Conservation (phyloP, 202 grass and related monocot species). For the Brachypodium distachyon region DNA sequence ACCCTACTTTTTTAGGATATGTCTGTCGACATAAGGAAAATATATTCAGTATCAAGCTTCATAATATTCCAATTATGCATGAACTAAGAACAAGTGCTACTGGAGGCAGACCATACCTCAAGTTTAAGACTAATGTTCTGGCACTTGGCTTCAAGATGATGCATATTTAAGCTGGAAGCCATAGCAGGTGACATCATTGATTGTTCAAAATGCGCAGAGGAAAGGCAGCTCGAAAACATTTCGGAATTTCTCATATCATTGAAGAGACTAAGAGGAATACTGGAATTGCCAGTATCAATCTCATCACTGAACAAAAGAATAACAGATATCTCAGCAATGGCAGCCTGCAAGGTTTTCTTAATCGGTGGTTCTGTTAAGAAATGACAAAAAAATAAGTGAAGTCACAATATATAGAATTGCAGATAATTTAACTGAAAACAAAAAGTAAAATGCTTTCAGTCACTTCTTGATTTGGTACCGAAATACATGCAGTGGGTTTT, state of each 20-base stretch:
- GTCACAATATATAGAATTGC: slow-evolving; percentile 10
- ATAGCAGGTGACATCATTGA: slow-evolving; percentile 37
- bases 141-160: slow-evolving; percentile 76
- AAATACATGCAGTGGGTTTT: not conserved
- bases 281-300: slow-evolving; percentile 15
- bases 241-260: slow-evolving; percentile 44
- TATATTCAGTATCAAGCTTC: slow-evolving; percentile 16
- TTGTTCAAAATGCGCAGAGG: slow-evolving; percentile 49
- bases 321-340: slow-evolving; percentile 64
- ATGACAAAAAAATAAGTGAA: slow-evolving; percentile 19
- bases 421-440: not conserved
- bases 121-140: slow-evolving; percentile 60
- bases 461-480: not conserved
- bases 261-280: slow-evolving; percentile 10
- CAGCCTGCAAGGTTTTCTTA: slow-evolving; percentile 63
- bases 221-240: slow-evolving; percentile 67
- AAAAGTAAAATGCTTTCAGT: not conserved
- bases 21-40: slow-evolving; percentile 60
- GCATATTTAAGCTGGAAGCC: slow-evolving; percentile 47
- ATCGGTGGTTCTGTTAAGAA: slow-evolving; percentile 68
- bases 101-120: slow-evolving; percentile 43
- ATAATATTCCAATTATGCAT: slow-evolving; percentile 13
- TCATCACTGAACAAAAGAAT: slow-evolving; percentile 60
- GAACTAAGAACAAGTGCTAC: not conserved
- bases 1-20: slow-evolving; percentile 64